These are phyloP conservation scores for Fusarium gaditjirri DNA, from an alignment of 2,329 filamentous ascomycete genomes.

Conservation along the genomic window DNA sequence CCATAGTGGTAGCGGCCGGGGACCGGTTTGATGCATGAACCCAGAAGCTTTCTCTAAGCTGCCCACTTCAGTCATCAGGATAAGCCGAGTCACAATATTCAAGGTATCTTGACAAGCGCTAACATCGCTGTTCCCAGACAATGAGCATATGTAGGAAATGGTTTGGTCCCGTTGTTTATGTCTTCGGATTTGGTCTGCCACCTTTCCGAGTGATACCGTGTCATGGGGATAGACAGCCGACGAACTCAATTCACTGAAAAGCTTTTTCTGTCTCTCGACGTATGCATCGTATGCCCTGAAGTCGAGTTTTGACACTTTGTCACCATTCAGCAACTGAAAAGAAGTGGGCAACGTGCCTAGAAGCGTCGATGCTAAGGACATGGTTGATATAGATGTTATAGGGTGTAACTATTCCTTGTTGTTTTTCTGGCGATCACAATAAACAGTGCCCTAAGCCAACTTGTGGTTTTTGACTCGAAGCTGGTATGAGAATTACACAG, in stretches of 20 bases:
- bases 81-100: accelerated
- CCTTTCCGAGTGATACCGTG: accelerated
- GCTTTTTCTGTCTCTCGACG: accelerated
- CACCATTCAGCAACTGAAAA: accelerated
- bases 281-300: neutral
- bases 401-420: too few species aligned
- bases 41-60: accelerated
- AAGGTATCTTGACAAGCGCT: accelerated
- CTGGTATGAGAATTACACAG: too few species aligned
- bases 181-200: accelerated
- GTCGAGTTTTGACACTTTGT: neutral
- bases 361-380: neutral
- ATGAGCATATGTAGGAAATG: accelerated
- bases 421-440: too few species aligned
- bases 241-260: neutral
- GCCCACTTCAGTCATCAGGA: neutral
- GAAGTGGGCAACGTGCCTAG: accelerated
- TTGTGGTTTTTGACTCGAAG: too few species aligned
- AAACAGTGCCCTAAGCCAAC: too few species aligned
- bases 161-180: neutral
- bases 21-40: accelerated
- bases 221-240: accelerated
- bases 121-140: accelerated
- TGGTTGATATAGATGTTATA: too few species aligned
- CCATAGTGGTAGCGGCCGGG: accelerated